phyloP scores from a whole-genome alignment of 2,329 filamentous ascomycete genomes.

The Alternaria sp. region DNA sequence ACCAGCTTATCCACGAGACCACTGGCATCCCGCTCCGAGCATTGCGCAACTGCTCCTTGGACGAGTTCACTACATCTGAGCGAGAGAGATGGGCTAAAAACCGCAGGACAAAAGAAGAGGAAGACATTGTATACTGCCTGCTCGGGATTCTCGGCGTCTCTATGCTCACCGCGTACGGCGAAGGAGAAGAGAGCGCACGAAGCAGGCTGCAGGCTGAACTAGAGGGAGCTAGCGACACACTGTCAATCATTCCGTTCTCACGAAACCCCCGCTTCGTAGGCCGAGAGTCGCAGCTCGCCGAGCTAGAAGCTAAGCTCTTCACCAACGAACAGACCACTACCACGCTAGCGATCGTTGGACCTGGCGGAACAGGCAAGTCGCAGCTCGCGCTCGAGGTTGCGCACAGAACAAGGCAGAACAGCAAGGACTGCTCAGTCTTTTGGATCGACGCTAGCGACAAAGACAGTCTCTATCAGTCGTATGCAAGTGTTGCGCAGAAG shows the following conservation, averaged over 20 bases:
- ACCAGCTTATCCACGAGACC: slow-evolving; percentile 23
- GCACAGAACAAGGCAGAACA: slow-evolving; percentile 49
- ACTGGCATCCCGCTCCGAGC: slow-evolving; percentile 24
- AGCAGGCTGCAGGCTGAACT: slow-evolving; percentile 25
- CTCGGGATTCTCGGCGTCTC: slow-evolving; percentile 34
- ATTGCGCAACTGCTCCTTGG: slow-evolving; percentile 23
- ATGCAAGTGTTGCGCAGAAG: slow-evolving; percentile 31
- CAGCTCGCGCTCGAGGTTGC: slow-evolving; percentile 50
- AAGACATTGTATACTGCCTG: slow-evolving; percentile 39
- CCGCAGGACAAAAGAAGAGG: slow-evolving; percentile 32
- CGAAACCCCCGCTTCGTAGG: slow-evolving; percentile 40
- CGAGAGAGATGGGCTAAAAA: slow-evolving; percentile 20
- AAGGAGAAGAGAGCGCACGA: slow-evolving; percentile 29
- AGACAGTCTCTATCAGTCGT: slow-evolving; percentile 53
- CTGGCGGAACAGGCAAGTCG: slow-evolving; percentile 32
- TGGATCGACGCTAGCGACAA: slow-evolving; percentile 55
- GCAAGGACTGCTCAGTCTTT: slow-evolving; percentile 53
- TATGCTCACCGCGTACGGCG: slow-evolving; percentile 26
- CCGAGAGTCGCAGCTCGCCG: slow-evolving; percentile 32
- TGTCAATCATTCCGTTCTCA: slow-evolving; percentile 38
- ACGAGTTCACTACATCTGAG: slow-evolving; percentile 30
- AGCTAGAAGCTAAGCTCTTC: slow-evolving; percentile 38
- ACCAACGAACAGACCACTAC: slow-evolving; percentile 19
- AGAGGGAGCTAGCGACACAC: slow-evolving; percentile 19
- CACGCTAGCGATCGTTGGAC: slow-evolving; percentile 26